Evolutionary conservation across 192 early-diverging fungal species (phyloP), one percentile per base, ranked within the genome.

Genomic region (Cetraspora pellucida): DNA sequence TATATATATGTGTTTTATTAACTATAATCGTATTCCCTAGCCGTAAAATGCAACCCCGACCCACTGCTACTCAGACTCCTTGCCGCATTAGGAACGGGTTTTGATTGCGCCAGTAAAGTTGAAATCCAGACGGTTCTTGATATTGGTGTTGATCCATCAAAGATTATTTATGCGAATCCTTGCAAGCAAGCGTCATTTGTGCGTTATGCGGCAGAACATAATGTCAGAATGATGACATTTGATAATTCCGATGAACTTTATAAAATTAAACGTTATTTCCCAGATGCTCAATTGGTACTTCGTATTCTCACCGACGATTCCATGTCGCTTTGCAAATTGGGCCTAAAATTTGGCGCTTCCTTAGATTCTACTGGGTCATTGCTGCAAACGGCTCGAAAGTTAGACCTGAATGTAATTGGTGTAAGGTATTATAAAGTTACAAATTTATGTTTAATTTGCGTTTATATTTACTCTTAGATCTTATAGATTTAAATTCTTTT

Each of bases 81-180:
- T 54, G 91, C 89, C 43, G 82, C 86, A 19, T 81, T 96, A 47
- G 95, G 95, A 25, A 88, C 91, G 25, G 96, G 97, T 11, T 99
- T 99, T 81, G 98, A 99, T 87, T 98, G 97, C 77, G 98, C 98
- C n/a, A 94, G 93, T 89, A 94, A 92, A 84, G 86, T 85, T 50
- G 98, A 99, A 89, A 93, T 99, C 28, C 88, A 94, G 75, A 87
- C 89, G 55, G 91, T 91, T 49, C 86, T 98, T 50, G 84, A 88
- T 43, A 77, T 90, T 47, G 93, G 94, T 66, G 90, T 91, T 8
- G 86, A 90, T 43, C 86, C 94, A 7, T 85, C 78, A 3, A 86
- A 90, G 55, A 93, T 99, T 81, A 97, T 99, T 74, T 99, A 97
- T 72, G 97, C 98, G 69, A 97, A 99, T 85, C 97, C 97, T n/a